Conservation (phyloP, 371 early-diverging fungal genomes). For the Circinella umbellata region DNA sequence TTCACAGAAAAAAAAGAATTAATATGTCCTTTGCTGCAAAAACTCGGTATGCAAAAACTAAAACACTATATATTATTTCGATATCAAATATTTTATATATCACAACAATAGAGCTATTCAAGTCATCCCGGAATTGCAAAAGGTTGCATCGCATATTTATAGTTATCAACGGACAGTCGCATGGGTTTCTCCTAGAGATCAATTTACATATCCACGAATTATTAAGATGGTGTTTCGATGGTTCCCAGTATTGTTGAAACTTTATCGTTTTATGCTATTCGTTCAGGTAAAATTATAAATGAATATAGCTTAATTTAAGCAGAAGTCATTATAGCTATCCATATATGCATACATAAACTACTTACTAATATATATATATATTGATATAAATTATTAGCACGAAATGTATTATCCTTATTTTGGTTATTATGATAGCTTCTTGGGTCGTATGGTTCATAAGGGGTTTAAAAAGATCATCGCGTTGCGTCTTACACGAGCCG, state of each 20-base stretch:
- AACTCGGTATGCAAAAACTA: too few species aligned
- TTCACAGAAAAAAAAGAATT: not conserved
- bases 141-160: slow-evolving; percentile 47
- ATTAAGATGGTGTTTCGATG: slow-evolving; percentile 23
- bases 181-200: slow-evolving; percentile 46
- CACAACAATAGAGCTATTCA: slow-evolving; percentile 49
- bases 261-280: slow-evolving; percentile 24
- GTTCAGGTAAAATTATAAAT: slow-evolving; percentile 11
- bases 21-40: too few species aligned
- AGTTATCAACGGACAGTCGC: slow-evolving; percentile 62
- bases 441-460: not conserved
- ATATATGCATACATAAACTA: too few species aligned
- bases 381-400: not conserved
- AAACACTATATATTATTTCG: too few species aligned
- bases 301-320: too few species aligned
- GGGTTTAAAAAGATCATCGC: slow-evolving; percentile 1
- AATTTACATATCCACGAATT: slow-evolving; percentile 17
- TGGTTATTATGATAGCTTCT: slow-evolving; percentile 12
- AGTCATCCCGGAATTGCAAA: slow-evolving; percentile 50
- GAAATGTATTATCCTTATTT: slow-evolving; percentile 10
- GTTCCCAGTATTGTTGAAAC: slow-evolving; percentile 23
- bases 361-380: not conserved
- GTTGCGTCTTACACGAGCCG: slow-evolving; percentile 13
- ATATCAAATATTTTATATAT: not conserved
- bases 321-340: too few species aligned